Evolutionary conservation across 75 land plant species (phyloP), one percentile per base, ranked within the genome.

Genomic region (Sequoiadendron giganteum): DNA sequence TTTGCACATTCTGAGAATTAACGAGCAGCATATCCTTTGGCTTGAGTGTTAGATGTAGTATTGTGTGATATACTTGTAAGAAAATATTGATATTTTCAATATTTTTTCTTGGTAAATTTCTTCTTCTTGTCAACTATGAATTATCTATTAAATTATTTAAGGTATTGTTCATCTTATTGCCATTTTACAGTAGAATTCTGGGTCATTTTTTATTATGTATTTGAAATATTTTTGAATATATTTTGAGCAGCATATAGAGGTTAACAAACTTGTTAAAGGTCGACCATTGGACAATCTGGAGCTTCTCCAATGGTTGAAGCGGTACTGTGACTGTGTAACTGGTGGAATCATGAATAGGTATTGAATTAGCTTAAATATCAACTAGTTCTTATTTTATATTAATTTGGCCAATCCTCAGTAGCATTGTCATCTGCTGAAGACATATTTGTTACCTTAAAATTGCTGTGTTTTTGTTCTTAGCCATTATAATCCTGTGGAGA

Each of bases 231-330:
- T 86, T 89, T 82, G 39, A 95, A 92, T 95, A 96, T 96, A 83
- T 55, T 25, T 85, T 13, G 75, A 39, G 40, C 88, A 95, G 96
- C 95, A 95, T 81, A 90, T 95, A 88, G 96, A 95, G 39, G 94
- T 95, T 16, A 95, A 95, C 89, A 95, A 89, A 78, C 93, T 95
- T 78, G 95, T 94, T 21, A 95, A 94, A 87, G 96, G 94, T 36
- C 79, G 96, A 32, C 96, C 96, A 5, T 70, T 95, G 87, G 96
- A 95, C 87, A 95, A 95, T 86, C 85, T 95, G 91, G 96, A 95
- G 81, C 93, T 95, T 88, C 87, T 95, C 54, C 96, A 95, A 52
- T 95, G 96, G 96, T 81, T 95, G 88, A 95, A 95, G 91, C 92
- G 93, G 39, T 95, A 95, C 82, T 95, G 96, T 88, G 95, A 95